A percentile compares a stretch with the other conserved stretches of the same genome.
Conservation (phyloP, 768 basidiomycete genomes). For the Podaxis rugospora region DNA sequence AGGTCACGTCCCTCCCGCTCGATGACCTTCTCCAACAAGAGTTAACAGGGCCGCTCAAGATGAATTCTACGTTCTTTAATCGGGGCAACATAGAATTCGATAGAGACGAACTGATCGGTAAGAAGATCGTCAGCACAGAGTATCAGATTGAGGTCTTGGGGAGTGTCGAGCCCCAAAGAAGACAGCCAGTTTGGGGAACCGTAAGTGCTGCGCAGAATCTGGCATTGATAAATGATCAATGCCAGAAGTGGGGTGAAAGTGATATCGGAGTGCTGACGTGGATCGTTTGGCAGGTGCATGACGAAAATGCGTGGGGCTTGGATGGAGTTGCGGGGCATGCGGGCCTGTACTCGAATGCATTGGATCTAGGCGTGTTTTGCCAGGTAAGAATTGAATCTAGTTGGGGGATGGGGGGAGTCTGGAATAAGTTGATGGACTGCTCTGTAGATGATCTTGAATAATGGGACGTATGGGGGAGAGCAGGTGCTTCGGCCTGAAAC, state of each 20-base stretch:
- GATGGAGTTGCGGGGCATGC: slow-evolving; percentile 25
- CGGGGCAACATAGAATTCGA: slow-evolving; percentile 17
- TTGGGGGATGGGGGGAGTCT: background rate
- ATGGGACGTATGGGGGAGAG: slow-evolving; percentile 22
- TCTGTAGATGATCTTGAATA: slow-evolving; percentile 24
- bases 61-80: slow-evolving; percentile 23
- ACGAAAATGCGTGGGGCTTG: slow-evolving; percentile 25
- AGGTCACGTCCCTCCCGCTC: slow-evolving; percentile 18
- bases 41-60: slow-evolving; percentile 22
- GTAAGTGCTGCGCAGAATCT: slow-evolving; percentile 9
- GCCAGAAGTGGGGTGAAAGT: background rate
- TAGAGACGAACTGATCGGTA: background rate
- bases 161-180: slow-evolving; percentile 17
- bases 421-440: background rate
- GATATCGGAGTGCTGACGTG: background rate
- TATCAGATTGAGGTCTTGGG: slow-evolving; percentile 22
- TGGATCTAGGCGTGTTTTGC: slow-evolving; percentile 23
- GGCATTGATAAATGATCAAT: background rate
- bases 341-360: slow-evolving; percentile 23
- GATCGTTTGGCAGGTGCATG: slow-evolving; percentile 19
- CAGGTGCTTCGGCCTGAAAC: slow-evolving; percentile 21
- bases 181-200: slow-evolving; percentile 25
- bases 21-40: slow-evolving; percentile 20
- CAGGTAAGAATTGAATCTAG: slow-evolving; percentile 14
- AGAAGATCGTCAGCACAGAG: slow-evolving; percentile 18